A percentile compares a stretch with the other conserved stretches of the same genome.
Conservation (phyloP, 2,329 filamentous ascomycete genomes). For the Penicillium sp. region DNA sequence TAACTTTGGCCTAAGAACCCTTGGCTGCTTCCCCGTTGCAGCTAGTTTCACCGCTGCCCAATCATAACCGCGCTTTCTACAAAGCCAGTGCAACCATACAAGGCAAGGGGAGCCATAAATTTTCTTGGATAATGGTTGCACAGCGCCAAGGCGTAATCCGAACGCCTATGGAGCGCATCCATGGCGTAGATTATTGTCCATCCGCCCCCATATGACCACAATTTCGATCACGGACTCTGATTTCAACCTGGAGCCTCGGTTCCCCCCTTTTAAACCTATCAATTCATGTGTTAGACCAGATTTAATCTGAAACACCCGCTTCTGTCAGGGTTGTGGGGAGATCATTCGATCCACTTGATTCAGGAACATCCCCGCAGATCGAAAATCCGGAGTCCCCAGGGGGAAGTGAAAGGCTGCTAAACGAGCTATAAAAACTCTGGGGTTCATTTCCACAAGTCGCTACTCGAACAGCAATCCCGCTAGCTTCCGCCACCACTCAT, state of each 20-base stretch:
- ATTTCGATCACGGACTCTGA: neutral
- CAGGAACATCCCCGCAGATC: slow-evolving; percentile 8
- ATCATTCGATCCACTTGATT: slow-evolving; percentile 6
- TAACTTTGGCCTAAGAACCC: neutral
- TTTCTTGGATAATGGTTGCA: slow-evolving; percentile 1
- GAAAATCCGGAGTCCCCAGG: slow-evolving; percentile 9
- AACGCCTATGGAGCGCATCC: neutral
- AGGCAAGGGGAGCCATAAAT: neutral
- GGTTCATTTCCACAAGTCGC: neutral
- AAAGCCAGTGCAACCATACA: slow-evolving; percentile 16
- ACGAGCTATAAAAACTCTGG: neutral
- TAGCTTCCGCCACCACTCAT: neutral
- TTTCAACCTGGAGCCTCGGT: neutral
- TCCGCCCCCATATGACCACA: slow-evolving; percentile 5
- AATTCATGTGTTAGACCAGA: neutral
- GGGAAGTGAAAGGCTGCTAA: neutral
- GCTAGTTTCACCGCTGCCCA: slow-evolving; percentile 10
- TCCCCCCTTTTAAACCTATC: neutral
- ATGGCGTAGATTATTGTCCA: neutral
- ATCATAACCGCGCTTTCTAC: neutral
- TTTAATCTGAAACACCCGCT: slow-evolving; percentile 6
- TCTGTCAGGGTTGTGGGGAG: slow-evolving; percentile 1
- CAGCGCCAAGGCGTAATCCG: neutral
- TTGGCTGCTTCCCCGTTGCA: neutral
- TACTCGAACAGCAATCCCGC: neutral